Evolutionary conservation across 2,329 filamentous ascomycete species (phyloP).

Genomic region (Colletotrichum somersetense): DNA sequence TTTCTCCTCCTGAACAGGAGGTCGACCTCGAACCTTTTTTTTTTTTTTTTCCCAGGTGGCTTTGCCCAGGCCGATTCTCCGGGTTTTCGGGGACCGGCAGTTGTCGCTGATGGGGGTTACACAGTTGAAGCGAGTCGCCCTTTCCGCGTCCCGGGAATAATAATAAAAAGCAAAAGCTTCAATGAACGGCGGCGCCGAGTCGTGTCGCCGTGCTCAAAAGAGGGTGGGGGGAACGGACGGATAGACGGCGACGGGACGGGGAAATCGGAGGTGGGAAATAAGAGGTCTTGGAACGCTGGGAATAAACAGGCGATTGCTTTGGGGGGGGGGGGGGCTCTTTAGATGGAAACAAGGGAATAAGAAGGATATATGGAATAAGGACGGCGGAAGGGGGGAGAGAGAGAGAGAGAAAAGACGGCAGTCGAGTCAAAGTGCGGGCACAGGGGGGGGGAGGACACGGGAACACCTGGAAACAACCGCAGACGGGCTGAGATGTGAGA

Average conservation of each 20-base stretch:
- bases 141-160: constrained; percentile 35
- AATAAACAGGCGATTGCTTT: constrained; percentile 42
- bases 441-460: no score
- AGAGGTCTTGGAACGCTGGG: constrained; percentile 36
- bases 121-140: neutral
- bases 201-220: constrained; percentile 8
- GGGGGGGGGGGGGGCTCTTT: no score
- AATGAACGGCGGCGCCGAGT: constrained; percentile 6
- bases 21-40: neutral
- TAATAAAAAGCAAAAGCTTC: neutral
- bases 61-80: neutral
- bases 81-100: neutral
- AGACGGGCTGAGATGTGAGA: neutral
- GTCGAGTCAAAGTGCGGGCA: neutral
- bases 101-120: constrained; percentile 3
- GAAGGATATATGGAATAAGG: neutral
- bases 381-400: no score
- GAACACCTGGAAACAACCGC: neutral
- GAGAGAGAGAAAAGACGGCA: neutral
- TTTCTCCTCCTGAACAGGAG: neutral
- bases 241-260: neutral
- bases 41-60: no score
- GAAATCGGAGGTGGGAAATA: constrained; percentile 2
- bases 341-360: constrained; percentile 31
- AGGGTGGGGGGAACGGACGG: neutral